These are phyloP conservation scores for Aspergillus conjunctus DNA, from an alignment of 495 filamentous ascomycete species.

Conservation along the genomic window DNA sequence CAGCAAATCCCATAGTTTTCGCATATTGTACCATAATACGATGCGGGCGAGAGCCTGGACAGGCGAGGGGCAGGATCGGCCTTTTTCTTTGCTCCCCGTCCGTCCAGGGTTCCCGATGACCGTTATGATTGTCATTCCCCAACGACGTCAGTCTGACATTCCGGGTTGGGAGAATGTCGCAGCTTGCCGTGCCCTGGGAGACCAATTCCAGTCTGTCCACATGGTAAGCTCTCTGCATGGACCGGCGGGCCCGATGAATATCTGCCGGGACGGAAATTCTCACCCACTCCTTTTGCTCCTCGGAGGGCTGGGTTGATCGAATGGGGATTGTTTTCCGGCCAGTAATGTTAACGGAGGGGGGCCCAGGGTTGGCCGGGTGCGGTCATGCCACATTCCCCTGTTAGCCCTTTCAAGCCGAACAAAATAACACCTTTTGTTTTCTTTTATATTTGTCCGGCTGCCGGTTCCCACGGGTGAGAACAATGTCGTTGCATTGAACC, in stretches of 20 bases:
- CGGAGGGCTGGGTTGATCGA: no score
- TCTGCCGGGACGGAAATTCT: neutral
- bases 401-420: no score
- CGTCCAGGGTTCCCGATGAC: neutral
- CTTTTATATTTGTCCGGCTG: no score
- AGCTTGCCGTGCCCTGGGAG: slow-evolving; percentile 9
- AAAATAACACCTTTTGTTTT: no score
- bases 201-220: slow-evolving; percentile 5
- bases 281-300: no score
- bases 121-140: slow-evolving; percentile 8
- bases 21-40: slow-evolving; percentile 20
- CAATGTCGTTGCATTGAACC: no score
- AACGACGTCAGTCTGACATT: slow-evolving; percentile 13
- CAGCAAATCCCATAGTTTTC: slow-evolving; percentile 20
- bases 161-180: slow-evolving; percentile 15
- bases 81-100: neutral
- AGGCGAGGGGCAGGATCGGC: neutral
- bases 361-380: slow-evolving; percentile 16
- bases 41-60: neutral
- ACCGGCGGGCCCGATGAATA: slow-evolving; percentile 1
- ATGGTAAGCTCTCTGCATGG: slow-evolving; percentile 3
- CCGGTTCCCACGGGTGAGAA: no score
- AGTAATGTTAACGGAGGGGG: no score
- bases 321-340: no score
- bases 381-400: slow-evolving; percentile 16